phyloP scores from a whole-genome alignment of 2,329 filamentous ascomycete species.

The Cytospora piceae region DNA sequence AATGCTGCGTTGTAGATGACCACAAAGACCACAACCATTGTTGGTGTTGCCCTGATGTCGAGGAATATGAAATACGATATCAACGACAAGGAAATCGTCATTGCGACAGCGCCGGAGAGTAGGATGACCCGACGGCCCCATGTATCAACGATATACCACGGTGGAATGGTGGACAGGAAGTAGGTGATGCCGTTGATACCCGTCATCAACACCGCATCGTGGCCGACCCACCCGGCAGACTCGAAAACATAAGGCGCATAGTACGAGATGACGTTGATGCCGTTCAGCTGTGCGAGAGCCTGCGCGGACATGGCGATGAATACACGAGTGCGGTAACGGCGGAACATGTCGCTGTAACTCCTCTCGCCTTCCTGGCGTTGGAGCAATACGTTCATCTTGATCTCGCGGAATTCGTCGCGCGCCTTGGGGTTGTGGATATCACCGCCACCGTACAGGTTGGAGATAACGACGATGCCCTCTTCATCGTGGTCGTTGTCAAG shows the following conservation, averaged over 20 bases:
- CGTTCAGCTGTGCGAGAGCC: constrained; percentile 92
- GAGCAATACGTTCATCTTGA: constrained; percentile 96
- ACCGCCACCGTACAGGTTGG: constrained; percentile 92
- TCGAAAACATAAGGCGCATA: constrained; percentile 97
- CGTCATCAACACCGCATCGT: constrained; percentile 92
- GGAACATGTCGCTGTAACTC: constrained; percentile 93
- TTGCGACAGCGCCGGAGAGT: constrained; percentile 84
- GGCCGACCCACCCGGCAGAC: constrained; percentile 92
- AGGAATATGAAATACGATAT: constrained; percentile 97
- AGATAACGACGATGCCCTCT: constrained; percentile 97
- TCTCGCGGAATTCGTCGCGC: constrained; percentile 94
- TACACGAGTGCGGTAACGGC: constrained; percentile 85
- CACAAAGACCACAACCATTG: constrained; percentile 87
- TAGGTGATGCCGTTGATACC: constrained; percentile 93
- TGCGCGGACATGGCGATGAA: constrained; percentile 99
- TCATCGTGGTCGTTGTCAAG: constrained; percentile 98
- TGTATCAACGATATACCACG: constrained; percentile 94
- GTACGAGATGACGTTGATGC: constrained; percentile 99
- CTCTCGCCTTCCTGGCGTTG: constrained; percentile 94
- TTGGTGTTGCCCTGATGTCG: constrained; percentile 76
- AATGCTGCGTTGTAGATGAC: constrained; percentile 99
- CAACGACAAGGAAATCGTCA: constrained; percentile 83
- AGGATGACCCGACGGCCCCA: constrained; percentile 90
- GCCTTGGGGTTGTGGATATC: constrained; percentile 94
- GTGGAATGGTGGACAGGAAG: constrained; percentile 87